A percentile compares a stretch with the other conserved stretches of the same genome.
These are phyloP conservation scores for Trichosporon sp. DNA, from an alignment of 1,284 basidiomycete genomes.

Conservation along the genomic window DNA sequence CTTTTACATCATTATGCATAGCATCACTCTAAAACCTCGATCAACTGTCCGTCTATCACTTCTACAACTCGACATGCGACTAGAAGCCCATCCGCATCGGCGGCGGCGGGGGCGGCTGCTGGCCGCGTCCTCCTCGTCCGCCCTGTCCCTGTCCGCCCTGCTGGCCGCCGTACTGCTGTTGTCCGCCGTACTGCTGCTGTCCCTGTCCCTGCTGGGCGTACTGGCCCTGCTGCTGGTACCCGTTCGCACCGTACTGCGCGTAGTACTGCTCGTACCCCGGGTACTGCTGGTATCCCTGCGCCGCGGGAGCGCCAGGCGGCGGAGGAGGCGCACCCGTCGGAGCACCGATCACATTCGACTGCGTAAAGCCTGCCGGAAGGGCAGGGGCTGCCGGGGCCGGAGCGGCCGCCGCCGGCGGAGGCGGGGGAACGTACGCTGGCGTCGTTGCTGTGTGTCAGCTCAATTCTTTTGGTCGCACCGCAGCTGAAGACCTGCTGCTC, in stretches of 20 bases:
- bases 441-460: constrained; percentile 33
- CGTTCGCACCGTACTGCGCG: constrained; percentile 23
- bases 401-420: constrained; percentile 40
- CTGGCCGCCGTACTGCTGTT: constrained; percentile 27
- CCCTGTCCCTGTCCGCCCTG: constrained; percentile 1
- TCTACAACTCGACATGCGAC: not conserved
- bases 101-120: constrained; percentile 43
- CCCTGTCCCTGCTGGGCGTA: constrained; percentile 25
- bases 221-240: constrained; percentile 20
- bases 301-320: constrained; percentile 21
- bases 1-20: constrained; percentile 24
- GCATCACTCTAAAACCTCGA: constrained; percentile 22
- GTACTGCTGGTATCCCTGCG: constrained; percentile 23
- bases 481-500: no score
- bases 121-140: not conserved
- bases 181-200: constrained; percentile 19
- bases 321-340: constrained; percentile 27
- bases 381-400: constrained; percentile 22
- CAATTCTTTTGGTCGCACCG: no score
- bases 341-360: constrained; percentile 29
- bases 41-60: not conserved
- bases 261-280: constrained; percentile 32
- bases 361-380: constrained; percentile 58
- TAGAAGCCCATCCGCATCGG: constrained; percentile 53
- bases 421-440: constrained; percentile 52